Conservation (phyloP, 2,329 filamentous ascomycete genomes). For the Aspergillus unguis region DNA sequence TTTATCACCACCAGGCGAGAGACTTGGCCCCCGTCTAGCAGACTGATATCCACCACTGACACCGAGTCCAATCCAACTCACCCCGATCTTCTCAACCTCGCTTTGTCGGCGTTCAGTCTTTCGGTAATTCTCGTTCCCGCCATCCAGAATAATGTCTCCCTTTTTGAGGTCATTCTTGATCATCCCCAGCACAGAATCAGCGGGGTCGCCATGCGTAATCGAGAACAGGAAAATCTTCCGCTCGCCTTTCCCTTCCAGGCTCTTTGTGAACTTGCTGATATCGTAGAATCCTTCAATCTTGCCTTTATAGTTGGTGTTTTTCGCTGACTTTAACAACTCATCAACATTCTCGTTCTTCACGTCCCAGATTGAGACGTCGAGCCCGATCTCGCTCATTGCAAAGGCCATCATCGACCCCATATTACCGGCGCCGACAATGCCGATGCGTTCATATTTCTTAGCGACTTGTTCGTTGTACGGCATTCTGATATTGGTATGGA, state of each 20-base stretch:
- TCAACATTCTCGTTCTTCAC: slow-evolving; percentile 34
- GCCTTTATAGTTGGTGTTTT: slow-evolving; percentile 26
- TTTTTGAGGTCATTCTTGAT: slow-evolving; percentile 52
- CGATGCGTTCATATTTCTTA: slow-evolving; percentile 36
- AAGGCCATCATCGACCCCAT: slow-evolving; percentile 46
- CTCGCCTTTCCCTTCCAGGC: slow-evolving; percentile 30
- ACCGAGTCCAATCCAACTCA: slow-evolving; percentile 66
- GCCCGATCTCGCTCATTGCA: slow-evolving; percentile 38
- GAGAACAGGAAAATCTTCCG: slow-evolving; percentile 41
- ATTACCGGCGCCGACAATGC: slow-evolving; percentile 40
- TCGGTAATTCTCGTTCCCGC: slow-evolving; percentile 64
- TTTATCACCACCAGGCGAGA: slow-evolving; percentile 62
- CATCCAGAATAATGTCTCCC: slow-evolving; percentile 67
- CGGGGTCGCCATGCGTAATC: slow-evolving; percentile 39
- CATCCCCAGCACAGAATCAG: slow-evolving; percentile 34
- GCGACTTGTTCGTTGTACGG: slow-evolving; percentile 4
- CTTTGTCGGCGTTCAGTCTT: slow-evolving; percentile 62
- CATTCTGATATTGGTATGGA: slow-evolving; percentile 17
- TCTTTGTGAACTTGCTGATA: slow-evolving; percentile 35
- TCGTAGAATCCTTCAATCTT: slow-evolving; percentile 35
- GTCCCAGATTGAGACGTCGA: slow-evolving; percentile 42
- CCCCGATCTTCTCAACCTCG: slow-evolving; percentile 54
- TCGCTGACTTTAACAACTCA: slow-evolving; percentile 25
- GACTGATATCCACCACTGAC: slow-evolving; percentile 69
- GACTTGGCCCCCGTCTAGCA: slow-evolving; percentile 62